Base-by-base conservation (phyloP, 306 rosid genomes). In the Pyrus communis region DNA sequence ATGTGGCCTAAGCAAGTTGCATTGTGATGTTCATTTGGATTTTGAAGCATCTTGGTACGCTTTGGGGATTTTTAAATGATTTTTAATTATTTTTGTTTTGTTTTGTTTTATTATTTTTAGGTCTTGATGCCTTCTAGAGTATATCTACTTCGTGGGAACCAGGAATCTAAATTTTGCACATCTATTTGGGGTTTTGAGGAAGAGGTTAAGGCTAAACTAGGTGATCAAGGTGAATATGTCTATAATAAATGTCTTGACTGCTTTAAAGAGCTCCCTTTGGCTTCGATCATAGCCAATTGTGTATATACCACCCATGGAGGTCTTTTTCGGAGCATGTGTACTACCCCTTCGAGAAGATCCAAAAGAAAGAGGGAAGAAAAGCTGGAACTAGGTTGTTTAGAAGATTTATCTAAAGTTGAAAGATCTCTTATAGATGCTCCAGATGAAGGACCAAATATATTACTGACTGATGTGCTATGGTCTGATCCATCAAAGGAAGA, bases 281-380 rank as follows among this genome's bases (percentile, higher is more conserved):
- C 98, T 67, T 85, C 97, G 46, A 80, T 94, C 78, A 78, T 94
- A 77, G 87, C 90, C 58, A 85, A 88, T 35, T 80, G 88, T 82
- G 97, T 87, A 73, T 94, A 88, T 84, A 89, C 90, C 69, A 82
- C 94, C 73, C 97, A 91, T 74, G 98, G 98, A 84, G 97, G 98
- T 75, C 88, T 90, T 80, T 94, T 94, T 78, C 94, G 97, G 25
- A 88, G 91, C 68, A 75, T 71, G 28, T 75, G 66, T 59, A 69
- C 75, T 57, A 64, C 83, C 23, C 66, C 87, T 61, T 77, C 77
- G 58, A 88, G 73, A 75, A 91, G 79, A 67, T 58, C 81, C 11
- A 88, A 90, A 83, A 81, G 84, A 79, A 86, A 83, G 82, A 87
- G 86, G 84, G 75, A 80, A 28, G 88, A 79, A 4, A 84, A 73